Evolutionary conservation across 73 alveolate genomes (phyloP), one percentile per base, ranked within the genome.

Genomic region (Uronychia setigera): DNA sequence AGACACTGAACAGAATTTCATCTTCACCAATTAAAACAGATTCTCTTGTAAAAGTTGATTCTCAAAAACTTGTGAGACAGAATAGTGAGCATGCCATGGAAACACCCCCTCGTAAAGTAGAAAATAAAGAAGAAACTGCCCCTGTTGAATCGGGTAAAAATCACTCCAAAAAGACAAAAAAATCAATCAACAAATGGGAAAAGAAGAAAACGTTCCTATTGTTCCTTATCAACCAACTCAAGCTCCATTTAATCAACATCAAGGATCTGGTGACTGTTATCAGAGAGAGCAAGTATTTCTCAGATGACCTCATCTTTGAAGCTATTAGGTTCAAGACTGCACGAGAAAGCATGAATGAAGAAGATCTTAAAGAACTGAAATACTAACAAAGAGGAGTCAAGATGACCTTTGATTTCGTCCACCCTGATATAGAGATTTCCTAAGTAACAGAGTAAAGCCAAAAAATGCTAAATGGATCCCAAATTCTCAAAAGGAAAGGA

Each of bases 241-340:
- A 90, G 29, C 90, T 88, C 28, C 81, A 83, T 33, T 74, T 75
- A 26, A 82, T 88, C 0, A 82, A 76, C 76, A 35, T 46, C 30
- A 88, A 74, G 78, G 35, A 29, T n/a, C 84, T 88, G 29, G 84
- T 88, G 13, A 81, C 93, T n/a, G 76, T n/a, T 30, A 82, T 88
- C 33, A 80, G 80, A 76, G 83, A 31, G 32, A 60, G 87, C 31
- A 58, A 79, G 29, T 75, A 32, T 78, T 88, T 88, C 76, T 76
- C 46, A 0, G 84, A 88, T 46, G 79, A 33, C 9, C 28, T 26
- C 1, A 88, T 88, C 59, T 88, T 88, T 75, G 93, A 88, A 46
- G 93, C 93, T 5, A 59, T 88, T 31, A 60, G 67, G 29, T 88
- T 81, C 60, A 58, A 88, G 35, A 79, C 60, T 0, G 89, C 87